Percentiles rank a stretch among this genome's conserved stretches.
Conservation (phyloP, 495 filamentous ascomycete species). For the Penicillium argentinense region DNA sequence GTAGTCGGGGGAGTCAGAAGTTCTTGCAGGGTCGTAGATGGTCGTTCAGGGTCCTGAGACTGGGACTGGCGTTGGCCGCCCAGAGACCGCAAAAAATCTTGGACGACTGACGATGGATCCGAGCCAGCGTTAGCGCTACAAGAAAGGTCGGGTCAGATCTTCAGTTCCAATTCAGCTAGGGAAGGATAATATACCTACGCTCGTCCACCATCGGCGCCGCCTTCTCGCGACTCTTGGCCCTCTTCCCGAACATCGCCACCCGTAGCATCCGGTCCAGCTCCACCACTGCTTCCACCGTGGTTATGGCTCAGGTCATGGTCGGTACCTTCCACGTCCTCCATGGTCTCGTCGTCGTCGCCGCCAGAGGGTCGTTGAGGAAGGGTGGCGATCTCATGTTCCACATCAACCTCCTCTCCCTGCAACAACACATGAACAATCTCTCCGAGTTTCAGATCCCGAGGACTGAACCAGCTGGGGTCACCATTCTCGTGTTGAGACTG, state of each 20-base stretch:
- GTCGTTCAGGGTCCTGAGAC: slow-evolving; percentile 53
- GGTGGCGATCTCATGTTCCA: slow-evolving; percentile 70
- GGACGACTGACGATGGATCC: slow-evolving; percentile 66
- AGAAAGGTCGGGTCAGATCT: slow-evolving; percentile 6
- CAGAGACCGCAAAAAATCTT: slow-evolving; percentile 85
- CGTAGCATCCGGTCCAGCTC: slow-evolving; percentile 81
- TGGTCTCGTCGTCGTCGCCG: slow-evolving; percentile 70
- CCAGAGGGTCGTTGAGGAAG: slow-evolving; percentile 51
- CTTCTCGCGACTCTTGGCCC: slow-evolving; percentile 81
- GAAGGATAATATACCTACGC: slow-evolving; percentile 85
- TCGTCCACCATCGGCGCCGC: slow-evolving; percentile 94
- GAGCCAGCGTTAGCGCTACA: slow-evolving; percentile 43
- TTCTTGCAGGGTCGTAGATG: slow-evolving; percentile 84
- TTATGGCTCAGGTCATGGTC: slow-evolving; percentile 56
- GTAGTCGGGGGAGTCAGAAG: slow-evolving; percentile 76
- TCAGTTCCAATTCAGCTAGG: slow-evolving; percentile 4
- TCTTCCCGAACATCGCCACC: slow-evolving; percentile 89
- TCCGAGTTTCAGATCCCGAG: slow-evolving; percentile 76
- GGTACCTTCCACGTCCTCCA: slow-evolving; percentile 77
- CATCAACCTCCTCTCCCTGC: slow-evolving; percentile 87
- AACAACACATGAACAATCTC: slow-evolving; percentile 80
- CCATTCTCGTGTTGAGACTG: slow-evolving; percentile 73
- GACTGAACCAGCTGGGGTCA: slow-evolving; percentile 76
- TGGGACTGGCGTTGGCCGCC: slow-evolving; percentile 51
- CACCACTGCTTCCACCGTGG: slow-evolving; percentile 64